Evolutionary conservation across 768 basidiomycete species (phyloP).

Genomic region (Chalciporus piperatus): DNA sequence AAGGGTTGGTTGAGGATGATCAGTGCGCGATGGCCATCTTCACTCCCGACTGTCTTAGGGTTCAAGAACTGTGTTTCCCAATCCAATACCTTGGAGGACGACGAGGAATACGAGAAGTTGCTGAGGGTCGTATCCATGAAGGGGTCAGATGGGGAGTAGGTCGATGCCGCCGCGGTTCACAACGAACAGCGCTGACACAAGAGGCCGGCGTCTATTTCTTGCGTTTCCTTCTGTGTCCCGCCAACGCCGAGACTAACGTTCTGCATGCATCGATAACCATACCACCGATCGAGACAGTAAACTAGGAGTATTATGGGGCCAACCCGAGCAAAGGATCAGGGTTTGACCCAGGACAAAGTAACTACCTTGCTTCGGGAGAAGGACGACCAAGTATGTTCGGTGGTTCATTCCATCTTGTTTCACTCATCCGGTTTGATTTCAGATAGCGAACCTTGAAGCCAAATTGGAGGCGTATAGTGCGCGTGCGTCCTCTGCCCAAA

Average conservation of each 20-base stretch:
- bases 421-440: background rate
- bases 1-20: constrained; percentile 93
- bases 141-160: too few species aligned
- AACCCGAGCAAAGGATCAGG: constrained; percentile 17
- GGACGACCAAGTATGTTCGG: constrained; percentile 25
- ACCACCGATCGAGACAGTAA: constrained; percentile 3
- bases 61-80: constrained; percentile 27
- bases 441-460: constrained; percentile 31
- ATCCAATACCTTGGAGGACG: constrained; percentile 6
- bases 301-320: constrained; percentile 24
- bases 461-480: constrained; percentile 37
- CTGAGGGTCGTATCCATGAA: constrained; percentile 2
- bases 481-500: constrained; percentile 41
- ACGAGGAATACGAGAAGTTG: background rate
- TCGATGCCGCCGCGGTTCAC: background rate
- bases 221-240: constrained; percentile 17
- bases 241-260: background rate
- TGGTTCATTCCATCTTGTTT: background rate
- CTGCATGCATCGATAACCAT: constrained; percentile 4
- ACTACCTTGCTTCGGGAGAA: constrained; percentile 20
- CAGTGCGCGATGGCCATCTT: constrained; percentile 44
- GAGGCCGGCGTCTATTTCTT: background rate
- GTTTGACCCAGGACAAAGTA: constrained; percentile 17
- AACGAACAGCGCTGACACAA: background rate
- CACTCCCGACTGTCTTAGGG: constrained; percentile 8